phyloP scores from a whole-genome alignment of 2,329 filamentous ascomycete genomes.

The Magnaporthiopsis incrustans region DNA sequence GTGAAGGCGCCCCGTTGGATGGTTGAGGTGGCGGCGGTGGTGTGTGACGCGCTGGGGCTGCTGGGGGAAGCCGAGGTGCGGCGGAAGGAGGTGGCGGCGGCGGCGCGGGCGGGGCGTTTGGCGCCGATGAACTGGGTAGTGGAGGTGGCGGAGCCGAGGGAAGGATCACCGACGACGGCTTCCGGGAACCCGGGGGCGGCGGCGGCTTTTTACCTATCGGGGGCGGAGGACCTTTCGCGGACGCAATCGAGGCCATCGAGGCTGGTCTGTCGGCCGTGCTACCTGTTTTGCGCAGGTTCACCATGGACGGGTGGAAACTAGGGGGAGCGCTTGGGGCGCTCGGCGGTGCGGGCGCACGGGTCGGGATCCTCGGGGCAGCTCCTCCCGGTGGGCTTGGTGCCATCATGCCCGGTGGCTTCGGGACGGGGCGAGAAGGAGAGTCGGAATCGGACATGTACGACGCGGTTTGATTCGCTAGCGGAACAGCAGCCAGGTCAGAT shows the following conservation, averaged over 20 bases:
- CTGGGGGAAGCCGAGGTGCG: slow-evolving; percentile 34
- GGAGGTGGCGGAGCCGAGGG: slow-evolving; percentile 31
- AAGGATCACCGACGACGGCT: slow-evolving; percentile 36
- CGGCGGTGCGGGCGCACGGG: slow-evolving; percentile 41
- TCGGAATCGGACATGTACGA: slow-evolving; percentile 81
- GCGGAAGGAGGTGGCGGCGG: slow-evolving; percentile 35
- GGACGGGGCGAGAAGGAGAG: slow-evolving; percentile 41
- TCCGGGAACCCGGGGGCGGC: slow-evolving; percentile 51
- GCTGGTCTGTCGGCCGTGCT: slow-evolving; percentile 46
- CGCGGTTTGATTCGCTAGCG: slow-evolving; percentile 54
- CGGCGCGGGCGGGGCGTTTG: slow-evolving; percentile 35
- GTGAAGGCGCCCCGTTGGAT: slow-evolving; percentile 22
- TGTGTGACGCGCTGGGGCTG: slow-evolving; percentile 16
- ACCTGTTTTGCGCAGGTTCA: slow-evolving; percentile 52
- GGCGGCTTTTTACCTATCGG: slow-evolving; percentile 70
- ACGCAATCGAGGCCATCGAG: slow-evolving; percentile 47
- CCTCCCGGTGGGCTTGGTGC: slow-evolving; percentile 53
- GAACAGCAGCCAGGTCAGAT: too few species aligned
- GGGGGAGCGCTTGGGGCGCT: slow-evolving; percentile 25
- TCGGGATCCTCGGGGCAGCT: slow-evolving; percentile 51
- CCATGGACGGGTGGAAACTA: slow-evolving; percentile 44
- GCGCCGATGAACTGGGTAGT: slow-evolving; percentile 32
- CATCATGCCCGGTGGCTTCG: slow-evolving; percentile 42
- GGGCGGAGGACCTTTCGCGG: slow-evolving; percentile 61
- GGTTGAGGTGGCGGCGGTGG: slow-evolving; percentile 27